Evolutionary conservation across 2,329 filamentous ascomycete species (phyloP).

Genomic region (Phyllosticta capitalensis): DNA sequence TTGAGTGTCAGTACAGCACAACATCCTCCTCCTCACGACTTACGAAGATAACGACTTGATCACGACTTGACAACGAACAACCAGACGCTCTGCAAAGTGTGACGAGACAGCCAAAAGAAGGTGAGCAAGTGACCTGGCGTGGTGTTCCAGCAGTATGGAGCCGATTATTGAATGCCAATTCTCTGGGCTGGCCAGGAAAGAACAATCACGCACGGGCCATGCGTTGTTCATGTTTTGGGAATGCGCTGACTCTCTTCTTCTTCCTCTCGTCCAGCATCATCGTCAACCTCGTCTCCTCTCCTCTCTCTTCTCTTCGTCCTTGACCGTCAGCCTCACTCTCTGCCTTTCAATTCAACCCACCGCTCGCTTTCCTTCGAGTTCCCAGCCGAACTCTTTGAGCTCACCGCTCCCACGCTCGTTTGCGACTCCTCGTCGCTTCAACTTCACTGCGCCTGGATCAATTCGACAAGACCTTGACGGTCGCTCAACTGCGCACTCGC

Average conservation of each 20-base stretch:
- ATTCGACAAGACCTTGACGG: not conserved
- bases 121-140: not conserved
- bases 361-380: not conserved
- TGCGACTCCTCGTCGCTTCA: not conserved
- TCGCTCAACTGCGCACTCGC: too few relatives aligned
- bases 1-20: not conserved
- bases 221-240: conserved; percentile 5
- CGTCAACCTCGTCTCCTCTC: not conserved
- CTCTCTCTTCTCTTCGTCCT: not conserved
- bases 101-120: not conserved
- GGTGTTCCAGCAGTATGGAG: not conserved
- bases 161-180: not conserved
- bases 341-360: not conserved
- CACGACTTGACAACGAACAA: not conserved
- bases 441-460: not conserved
- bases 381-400: not conserved
- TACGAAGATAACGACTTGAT: not conserved
- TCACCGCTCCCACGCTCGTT: not conserved
- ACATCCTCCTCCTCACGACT: not conserved
- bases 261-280: not conserved
- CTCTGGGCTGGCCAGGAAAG: not conserved
- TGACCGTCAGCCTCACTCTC: not conserved
- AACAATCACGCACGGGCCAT: not conserved
- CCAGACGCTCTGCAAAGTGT: too few relatives aligned
- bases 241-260: not conserved